Evolutionary conservation across 208 protist species (phyloP).

Genomic region (Crithidia thermophila): DNA sequence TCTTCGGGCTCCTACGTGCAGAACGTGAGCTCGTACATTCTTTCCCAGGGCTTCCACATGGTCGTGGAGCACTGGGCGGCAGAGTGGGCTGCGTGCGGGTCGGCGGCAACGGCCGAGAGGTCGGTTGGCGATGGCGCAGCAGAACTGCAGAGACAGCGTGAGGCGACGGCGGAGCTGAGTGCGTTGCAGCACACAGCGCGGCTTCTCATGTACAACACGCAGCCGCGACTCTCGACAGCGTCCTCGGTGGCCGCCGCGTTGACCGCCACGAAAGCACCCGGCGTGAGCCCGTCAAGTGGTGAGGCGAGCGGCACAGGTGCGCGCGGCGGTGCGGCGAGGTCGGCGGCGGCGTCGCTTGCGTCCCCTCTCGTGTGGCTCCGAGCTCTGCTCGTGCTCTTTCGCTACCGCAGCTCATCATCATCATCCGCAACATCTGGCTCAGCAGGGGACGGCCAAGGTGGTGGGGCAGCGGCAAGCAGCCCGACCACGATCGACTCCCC

Average conservation of each 20-base stretch:
- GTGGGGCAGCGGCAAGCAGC: not conserved
- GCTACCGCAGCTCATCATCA: slow-evolving; percentile 13
- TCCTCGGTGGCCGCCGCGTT: slow-evolving; percentile 18
- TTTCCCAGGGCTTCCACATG: slow-evolving; percentile 28
- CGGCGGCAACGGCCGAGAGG: not conserved
- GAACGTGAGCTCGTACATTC: slow-evolving; percentile 21
- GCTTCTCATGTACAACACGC: not conserved
- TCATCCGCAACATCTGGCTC: not conserved
- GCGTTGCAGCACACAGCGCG: slow-evolving; percentile 18
- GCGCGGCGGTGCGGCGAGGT: not conserved
- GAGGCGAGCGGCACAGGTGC: not conserved
- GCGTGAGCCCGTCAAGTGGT: too few relatives aligned
- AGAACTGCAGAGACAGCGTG: not conserved
- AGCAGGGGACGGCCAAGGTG: not conserved
- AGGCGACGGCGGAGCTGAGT: slow-evolving; percentile 11
- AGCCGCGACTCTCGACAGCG: slow-evolving; percentile 12
- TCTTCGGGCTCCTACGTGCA: slow-evolving; percentile 21
- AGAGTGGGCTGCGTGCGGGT: not conserved
- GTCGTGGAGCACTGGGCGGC: slow-evolving; percentile 24
- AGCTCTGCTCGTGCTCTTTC: slow-evolving; percentile 22
- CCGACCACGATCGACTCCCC: not conserved
- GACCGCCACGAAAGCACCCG: not conserved
- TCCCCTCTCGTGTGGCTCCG: slow-evolving; percentile 26
- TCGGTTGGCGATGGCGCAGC: not conserved
- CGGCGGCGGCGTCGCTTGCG: slow-evolving; percentile 1